A percentile compares a stretch with the other conserved stretches of the same genome.
Evolutionary conservation across 1,284 basidiomycete genomes (phyloP).

Genomic region (Apiotrichum gamsii): DNA sequence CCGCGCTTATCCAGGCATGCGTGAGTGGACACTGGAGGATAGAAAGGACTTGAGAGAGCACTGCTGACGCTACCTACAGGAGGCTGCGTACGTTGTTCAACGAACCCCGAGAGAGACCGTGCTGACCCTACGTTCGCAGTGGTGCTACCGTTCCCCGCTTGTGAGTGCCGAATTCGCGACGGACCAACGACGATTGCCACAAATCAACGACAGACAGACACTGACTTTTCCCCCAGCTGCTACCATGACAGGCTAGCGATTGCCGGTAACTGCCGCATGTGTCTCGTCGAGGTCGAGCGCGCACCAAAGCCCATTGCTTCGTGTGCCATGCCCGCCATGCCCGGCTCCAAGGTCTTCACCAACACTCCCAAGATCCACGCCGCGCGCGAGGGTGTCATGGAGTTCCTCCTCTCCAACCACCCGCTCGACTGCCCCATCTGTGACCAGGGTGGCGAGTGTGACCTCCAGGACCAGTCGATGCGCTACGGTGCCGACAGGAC

Average conservation of each 20-base stretch:
- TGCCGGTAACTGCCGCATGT: slow-evolving; percentile 97
- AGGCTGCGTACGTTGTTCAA: slow-evolving; percentile 26
- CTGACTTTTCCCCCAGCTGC: slow-evolving; percentile 46
- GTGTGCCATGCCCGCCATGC: slow-evolving; percentile 96
- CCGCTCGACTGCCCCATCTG: slow-evolving; percentile 98
- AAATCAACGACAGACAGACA: neutral
- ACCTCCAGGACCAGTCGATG: slow-evolving; percentile 99
- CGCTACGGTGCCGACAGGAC: slow-evolving; percentile 96
- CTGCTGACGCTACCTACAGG: slow-evolving; percentile 15
- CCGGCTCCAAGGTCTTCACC: slow-evolving; percentile 91
- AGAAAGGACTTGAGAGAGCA: neutral
- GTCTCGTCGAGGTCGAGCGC: slow-evolving; percentile 83
- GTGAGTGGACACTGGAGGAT: slow-evolving; percentile 32
- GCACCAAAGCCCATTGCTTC: slow-evolving; percentile 80
- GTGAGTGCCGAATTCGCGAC: slow-evolving; percentile 22
- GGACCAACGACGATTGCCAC: neutral
- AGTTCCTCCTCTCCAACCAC: slow-evolving; percentile 95
- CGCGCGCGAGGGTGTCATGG: slow-evolving; percentile 92
- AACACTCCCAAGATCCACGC: slow-evolving; percentile 93
- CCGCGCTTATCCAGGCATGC: slow-evolving; percentile 94
- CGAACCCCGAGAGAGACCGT: neutral
- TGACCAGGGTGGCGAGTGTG: slow-evolving; percentile 97
- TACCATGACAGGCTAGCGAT: slow-evolving; percentile 63
- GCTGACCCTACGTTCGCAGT: slow-evolving; percentile 5
- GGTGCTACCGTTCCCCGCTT: slow-evolving; percentile 39